These are phyloP conservation scores for Acacia confusa DNA, from an alignment of 306 rosid species.

Conservation along the genomic window DNA sequence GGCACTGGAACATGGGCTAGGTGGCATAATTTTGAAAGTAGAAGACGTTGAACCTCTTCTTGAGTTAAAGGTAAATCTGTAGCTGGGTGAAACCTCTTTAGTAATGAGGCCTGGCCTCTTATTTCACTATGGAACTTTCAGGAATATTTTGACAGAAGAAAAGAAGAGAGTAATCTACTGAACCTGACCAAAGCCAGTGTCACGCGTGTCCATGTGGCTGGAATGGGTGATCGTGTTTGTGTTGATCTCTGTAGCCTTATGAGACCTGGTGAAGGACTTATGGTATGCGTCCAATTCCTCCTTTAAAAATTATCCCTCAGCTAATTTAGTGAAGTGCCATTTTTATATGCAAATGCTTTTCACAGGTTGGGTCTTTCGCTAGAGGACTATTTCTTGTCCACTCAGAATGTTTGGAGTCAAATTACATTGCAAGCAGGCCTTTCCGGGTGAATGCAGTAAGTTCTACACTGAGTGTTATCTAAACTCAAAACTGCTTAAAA, in stretches of 20 bases:
- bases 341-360: slow-evolving; percentile 18
- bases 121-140: slow-evolving; percentile 46
- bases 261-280: slow-evolving; percentile 95
- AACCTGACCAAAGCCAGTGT: slow-evolving; percentile 76
- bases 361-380: slow-evolving; percentile 91
- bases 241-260: slow-evolving; percentile 91
- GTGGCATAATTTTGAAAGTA: slow-evolving; percentile 82
- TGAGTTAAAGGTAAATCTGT: slow-evolving; percentile 70
- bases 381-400: slow-evolving; percentile 89
- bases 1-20: slow-evolving; percentile 90
- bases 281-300: slow-evolving; percentile 48
- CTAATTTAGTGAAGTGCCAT: slow-evolving; percentile 7
- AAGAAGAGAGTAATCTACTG: slow-evolving; percentile 57
- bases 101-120: slow-evolving; percentile 35
- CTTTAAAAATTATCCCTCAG: slow-evolving; percentile 2
- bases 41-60: slow-evolving; percentile 73
- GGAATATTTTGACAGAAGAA: slow-evolving; percentile 89
- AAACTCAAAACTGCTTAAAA: not conserved
- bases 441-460: slow-evolving; percentile 94
- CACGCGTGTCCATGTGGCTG: slow-evolving; percentile 60
- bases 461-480: slow-evolving; percentile 18
- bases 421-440: slow-evolving; percentile 91
- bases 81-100: slow-evolving; percentile 27
- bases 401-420: slow-evolving; percentile 93
- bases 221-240: slow-evolving; percentile 97